A percentile compares a stretch with the other conserved stretches of the same genome.
Conservation (phyloP, 768 basidiomycete genomes). For the Phanerochaete sordida region DNA sequence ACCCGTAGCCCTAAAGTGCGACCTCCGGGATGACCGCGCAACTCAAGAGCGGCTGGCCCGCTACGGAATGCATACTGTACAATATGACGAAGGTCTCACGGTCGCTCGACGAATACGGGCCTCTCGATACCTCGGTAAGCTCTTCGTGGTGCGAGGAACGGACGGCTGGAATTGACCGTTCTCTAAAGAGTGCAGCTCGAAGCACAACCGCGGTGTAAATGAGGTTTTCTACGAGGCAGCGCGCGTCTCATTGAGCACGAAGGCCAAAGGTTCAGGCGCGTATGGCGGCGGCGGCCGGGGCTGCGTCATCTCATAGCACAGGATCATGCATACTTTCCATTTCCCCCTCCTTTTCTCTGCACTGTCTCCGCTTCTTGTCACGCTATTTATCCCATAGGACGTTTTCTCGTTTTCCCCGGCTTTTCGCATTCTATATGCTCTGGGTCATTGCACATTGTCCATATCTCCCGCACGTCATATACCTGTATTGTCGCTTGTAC, state of each 20-base stretch:
- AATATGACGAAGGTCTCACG: slow-evolving; percentile 90
- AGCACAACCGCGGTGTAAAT: slow-evolving; percentile 91
- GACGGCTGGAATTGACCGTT: too few species aligned
- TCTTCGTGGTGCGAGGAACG: too few species aligned
- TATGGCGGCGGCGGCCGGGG: slow-evolving; percentile 26
- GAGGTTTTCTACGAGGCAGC: slow-evolving; percentile 94
- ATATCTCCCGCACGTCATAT: slow-evolving; percentile 4
- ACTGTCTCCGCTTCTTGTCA: background rate
- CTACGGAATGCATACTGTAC: slow-evolving; percentile 67
- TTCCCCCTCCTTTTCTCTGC: background rate
- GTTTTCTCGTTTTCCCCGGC: background rate
- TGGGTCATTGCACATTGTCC: slow-evolving; percentile 4
- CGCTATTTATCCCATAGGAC: background rate
- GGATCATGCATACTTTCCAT: background rate
- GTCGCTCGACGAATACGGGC: slow-evolving; percentile 90
- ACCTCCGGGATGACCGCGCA: slow-evolving; percentile 80
- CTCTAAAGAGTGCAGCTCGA: slow-evolving; percentile 91
- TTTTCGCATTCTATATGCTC: slow-evolving; percentile 6
- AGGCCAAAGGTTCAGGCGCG: slow-evolving; percentile 60
- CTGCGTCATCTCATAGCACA: slow-evolving; percentile 58
- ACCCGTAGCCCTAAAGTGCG: slow-evolving; percentile 83
- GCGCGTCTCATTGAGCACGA: slow-evolving; percentile 74
- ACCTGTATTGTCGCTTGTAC: slow-evolving; percentile 10
- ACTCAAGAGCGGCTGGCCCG: slow-evolving; percentile 71
- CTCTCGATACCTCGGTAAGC: slow-evolving; percentile 85